phyloP scores from a whole-genome alignment of 2,329 filamentous ascomycete species.

The Fusarium nematophilum region DNA sequence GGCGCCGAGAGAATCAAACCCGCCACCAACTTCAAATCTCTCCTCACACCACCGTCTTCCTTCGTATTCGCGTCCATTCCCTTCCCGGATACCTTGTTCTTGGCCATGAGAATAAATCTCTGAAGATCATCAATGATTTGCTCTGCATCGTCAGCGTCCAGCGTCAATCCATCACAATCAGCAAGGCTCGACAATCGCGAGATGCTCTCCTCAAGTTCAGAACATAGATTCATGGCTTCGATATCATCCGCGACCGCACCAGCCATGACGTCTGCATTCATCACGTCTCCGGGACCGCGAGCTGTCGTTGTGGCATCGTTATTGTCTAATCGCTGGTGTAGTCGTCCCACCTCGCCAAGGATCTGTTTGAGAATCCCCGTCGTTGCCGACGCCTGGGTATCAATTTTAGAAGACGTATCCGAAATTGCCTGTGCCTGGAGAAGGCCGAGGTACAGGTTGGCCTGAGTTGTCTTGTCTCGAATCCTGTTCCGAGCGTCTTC shows the following conservation, averaged over 20 bases:
- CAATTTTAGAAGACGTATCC: slow-evolving; percentile 14
- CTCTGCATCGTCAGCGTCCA: slow-evolving; percentile 27
- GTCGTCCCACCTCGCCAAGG: slow-evolving; percentile 8
- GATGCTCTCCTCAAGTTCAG: slow-evolving; percentile 25
- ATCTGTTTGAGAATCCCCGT: slow-evolving; percentile 18
- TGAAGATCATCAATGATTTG: slow-evolving; percentile 28
- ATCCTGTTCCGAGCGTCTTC: slow-evolving; percentile 17
- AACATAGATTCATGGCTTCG: slow-evolving; percentile 11
- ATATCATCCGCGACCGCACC: background rate
- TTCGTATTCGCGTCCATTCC: background rate
- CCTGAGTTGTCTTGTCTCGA: slow-evolving; percentile 20
- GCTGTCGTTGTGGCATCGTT: background rate
- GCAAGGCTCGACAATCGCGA: slow-evolving; percentile 11
- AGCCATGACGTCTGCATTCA: background rate
- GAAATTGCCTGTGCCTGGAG: slow-evolving; percentile 21
- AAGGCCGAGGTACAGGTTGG: slow-evolving; percentile 23
- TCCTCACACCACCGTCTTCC: background rate
- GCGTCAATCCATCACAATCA: slow-evolving; percentile 2
- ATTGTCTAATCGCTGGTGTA: slow-evolving; percentile 3
- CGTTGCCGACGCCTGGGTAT: slow-evolving; percentile 6
- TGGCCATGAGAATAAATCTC: slow-evolving; percentile 13
- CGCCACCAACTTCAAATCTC: slow-evolving; percentile 17
- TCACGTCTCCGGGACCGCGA: too few species aligned
- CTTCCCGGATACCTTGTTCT: background rate
- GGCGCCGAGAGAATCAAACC: slow-evolving; percentile 15